Evolutionary conservation across 2,329 filamentous ascomycete genomes (phyloP).

Genomic region (Beauveria brongniartii): DNA sequence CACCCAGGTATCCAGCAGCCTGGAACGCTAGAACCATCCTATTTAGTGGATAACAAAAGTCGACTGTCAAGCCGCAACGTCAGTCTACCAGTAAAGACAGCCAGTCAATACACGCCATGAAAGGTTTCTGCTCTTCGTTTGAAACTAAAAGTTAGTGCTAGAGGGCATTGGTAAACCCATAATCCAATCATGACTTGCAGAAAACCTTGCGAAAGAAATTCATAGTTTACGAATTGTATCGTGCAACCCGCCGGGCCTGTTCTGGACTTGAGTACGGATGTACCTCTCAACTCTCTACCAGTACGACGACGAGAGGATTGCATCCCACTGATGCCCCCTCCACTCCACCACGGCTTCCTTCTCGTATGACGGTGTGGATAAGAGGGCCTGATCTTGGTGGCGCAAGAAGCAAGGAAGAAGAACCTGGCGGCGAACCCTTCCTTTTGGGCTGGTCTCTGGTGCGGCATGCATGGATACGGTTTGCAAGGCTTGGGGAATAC

Average conservation of each 20-base stretch:
- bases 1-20: background rate
- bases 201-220: background rate
- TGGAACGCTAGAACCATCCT: background rate
- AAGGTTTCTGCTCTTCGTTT: background rate
- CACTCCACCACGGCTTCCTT: background rate
- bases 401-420: background rate
- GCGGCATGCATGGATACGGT: background rate
- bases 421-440: background rate
- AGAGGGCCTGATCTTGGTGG: constrained; percentile 1
- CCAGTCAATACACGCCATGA: background rate
- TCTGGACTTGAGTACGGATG: background rate
- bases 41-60: background rate
- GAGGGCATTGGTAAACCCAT: no score
- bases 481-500: background rate
- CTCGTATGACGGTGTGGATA: background rate
- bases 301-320: background rate
- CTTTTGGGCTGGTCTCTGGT: background rate
- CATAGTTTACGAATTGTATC: background rate
- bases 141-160: background rate
- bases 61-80: background rate
- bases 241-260: background rate
- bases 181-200: no score
- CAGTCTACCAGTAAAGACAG: background rate
- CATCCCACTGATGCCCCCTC: background rate
- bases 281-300: no score